phyloP scores from a whole-genome alignment of 2,329 filamentous ascomycete genomes.

The Hypoxylon sp. region DNA sequence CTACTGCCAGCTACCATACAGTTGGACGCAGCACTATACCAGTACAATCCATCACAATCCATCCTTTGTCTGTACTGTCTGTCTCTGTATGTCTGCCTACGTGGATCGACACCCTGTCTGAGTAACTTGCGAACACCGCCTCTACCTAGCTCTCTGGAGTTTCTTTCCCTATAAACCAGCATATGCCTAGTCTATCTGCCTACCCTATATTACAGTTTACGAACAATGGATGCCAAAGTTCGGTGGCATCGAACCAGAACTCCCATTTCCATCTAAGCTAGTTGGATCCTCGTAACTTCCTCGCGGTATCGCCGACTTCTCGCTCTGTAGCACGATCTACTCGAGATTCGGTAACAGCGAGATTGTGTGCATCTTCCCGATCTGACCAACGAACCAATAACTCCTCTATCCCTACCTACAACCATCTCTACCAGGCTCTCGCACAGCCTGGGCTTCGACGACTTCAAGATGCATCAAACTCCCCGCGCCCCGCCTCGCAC shows the following conservation, averaged over 20 bases:
- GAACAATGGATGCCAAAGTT: slow-evolving; percentile 58
- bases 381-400: slow-evolving; percentile 19
- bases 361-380: slow-evolving; percentile 31
- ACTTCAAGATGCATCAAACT: slow-evolving; percentile 86
- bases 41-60: slow-evolving; percentile 29
- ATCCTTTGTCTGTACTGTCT: slow-evolving; percentile 24
- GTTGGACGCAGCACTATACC: slow-evolving; percentile 15
- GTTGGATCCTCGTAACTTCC: slow-evolving; percentile 34
- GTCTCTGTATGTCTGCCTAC: slow-evolving; percentile 46
- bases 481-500: slow-evolving; percentile 80
- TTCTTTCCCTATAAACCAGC: slow-evolving; percentile 19
- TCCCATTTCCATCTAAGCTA: slow-evolving; percentile 48
- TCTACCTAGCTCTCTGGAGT: slow-evolving; percentile 20
- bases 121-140: slow-evolving; percentile 21
- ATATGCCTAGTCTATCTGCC: slow-evolving; percentile 42
- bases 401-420: slow-evolving; percentile 7
- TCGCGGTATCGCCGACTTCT: slow-evolving; percentile 24
- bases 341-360: slow-evolving; percentile 27
- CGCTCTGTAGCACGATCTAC: slow-evolving; percentile 22
- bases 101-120: slow-evolving; percentile 34
- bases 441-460: slow-evolving; percentile 34
- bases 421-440: slow-evolving; percentile 17
- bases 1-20: slow-evolving; percentile 32
- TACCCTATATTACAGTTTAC: slow-evolving; percentile 36
- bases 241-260: slow-evolving; percentile 54